Evolutionary conservation across 768 basidiomycete genomes (phyloP).

Genomic region (Leccinum longicurvipes): DNA sequence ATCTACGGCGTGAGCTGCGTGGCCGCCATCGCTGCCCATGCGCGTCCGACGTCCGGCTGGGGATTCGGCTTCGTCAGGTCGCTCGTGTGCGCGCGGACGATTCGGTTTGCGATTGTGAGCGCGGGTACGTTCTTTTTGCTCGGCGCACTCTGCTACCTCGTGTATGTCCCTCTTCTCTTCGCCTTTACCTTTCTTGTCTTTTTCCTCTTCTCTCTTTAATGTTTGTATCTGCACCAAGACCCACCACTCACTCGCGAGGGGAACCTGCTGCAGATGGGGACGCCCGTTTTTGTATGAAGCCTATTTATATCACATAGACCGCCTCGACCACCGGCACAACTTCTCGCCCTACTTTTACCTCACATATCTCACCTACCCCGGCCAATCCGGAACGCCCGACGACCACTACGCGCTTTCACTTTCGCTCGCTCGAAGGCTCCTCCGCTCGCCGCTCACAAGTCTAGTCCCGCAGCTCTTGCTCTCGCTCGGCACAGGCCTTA

Average conservation of each 20-base stretch:
- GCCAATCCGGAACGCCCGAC: slow-evolving; percentile 15
- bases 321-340: slow-evolving; percentile 96
- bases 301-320: slow-evolving; percentile 87
- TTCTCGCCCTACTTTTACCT: slow-evolving; percentile 98
- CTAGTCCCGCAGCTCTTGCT: slow-evolving; percentile 83
- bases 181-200: not conserved
- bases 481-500: slow-evolving; percentile 67
- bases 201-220: not conserved
- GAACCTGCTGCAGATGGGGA: slow-evolving; percentile 70
- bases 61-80: slow-evolving; percentile 31
- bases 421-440: slow-evolving; percentile 39
- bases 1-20: slow-evolving; percentile 84
- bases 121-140: slow-evolving; percentile 64
- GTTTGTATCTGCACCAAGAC: not conserved
- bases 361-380: slow-evolving; percentile 83
- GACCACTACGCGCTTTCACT: slow-evolving; percentile 4
- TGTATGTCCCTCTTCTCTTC: slow-evolving; percentile 51
- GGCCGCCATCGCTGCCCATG: slow-evolving; percentile 23
- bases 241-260: not conserved
- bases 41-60: slow-evolving; percentile 17
- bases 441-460: slow-evolving; percentile 73
- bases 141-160: slow-evolving; percentile 61
- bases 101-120: slow-evolving; percentile 69
- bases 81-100: slow-evolving; percentile 47
- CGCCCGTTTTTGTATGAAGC: slow-evolving; percentile 88